Percentiles rank a stretch among this genome's conserved stretches.
Evolutionary conservation across 2,329 filamentous ascomycete genomes (phyloP).

Genomic region (Cyclaneusma minus): DNA sequence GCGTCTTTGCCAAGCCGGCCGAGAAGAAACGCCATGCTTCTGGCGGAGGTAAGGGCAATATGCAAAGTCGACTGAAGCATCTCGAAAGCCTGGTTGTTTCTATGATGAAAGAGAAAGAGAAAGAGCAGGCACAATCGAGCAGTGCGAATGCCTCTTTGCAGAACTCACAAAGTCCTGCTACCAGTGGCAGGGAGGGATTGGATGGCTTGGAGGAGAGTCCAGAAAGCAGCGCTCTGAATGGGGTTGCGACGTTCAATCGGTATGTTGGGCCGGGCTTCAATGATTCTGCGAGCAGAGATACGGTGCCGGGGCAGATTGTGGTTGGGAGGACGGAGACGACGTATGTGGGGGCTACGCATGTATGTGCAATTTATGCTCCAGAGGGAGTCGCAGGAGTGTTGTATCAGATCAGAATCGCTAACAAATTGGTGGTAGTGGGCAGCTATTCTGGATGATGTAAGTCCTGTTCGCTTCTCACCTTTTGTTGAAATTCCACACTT

Average conservation of each 20-base stretch:
- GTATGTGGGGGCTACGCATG: conserved; percentile 43
- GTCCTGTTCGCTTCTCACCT: conserved; percentile 8
- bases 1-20: conserved; percentile 32
- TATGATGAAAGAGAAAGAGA: conserved; percentile 28
- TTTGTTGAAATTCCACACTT: not conserved
- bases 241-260: no score
- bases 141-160: conserved; percentile 4
- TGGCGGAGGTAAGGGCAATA: no score
- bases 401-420: no score
- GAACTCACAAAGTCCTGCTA: conserved; percentile 4
- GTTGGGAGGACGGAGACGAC: conserved; percentile 26
- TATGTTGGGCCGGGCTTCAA: conserved; percentile 7
- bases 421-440: no score
- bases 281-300: conserved; percentile 10
- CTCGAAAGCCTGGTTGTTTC: conserved; percentile 42
- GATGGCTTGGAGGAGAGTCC: no score
- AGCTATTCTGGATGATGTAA: conserved; percentile 43
- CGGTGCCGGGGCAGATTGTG: conserved; percentile 25
- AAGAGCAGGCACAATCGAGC: conserved; percentile 1
- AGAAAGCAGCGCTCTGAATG: not conserved
- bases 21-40: conserved; percentile 21
- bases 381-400: no score
- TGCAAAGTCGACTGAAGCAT: conserved; percentile 36
- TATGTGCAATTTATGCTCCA: no score
- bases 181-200: conserved; percentile 10